Conservation (phyloP, 1,284 basidiomycete species). For the Cryptococcus wingfieldii region DNA sequence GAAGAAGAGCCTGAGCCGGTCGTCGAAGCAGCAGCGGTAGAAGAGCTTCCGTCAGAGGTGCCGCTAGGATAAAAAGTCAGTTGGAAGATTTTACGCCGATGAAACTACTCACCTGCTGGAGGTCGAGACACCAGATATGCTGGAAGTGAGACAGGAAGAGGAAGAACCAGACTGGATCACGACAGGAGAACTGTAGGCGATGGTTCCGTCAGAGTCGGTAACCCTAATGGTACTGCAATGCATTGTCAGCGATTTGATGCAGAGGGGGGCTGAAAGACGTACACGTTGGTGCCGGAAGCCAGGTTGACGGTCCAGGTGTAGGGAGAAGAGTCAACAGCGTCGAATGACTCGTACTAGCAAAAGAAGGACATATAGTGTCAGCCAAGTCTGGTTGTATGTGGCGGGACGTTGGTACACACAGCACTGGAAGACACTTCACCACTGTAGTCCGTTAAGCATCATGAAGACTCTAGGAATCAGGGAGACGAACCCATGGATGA, state of each 20-base stretch:
- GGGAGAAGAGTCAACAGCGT: conserved; percentile 51
- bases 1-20: conserved; percentile 12
- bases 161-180: conserved; percentile 54
- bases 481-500: conserved; percentile 45
- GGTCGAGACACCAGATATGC: background rate
- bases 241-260: background rate
- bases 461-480: no score
- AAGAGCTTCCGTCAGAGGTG: conserved; percentile 3
- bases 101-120: background rate
- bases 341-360: conserved; percentile 56
- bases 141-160: conserved; percentile 30
- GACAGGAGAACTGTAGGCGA: conserved; percentile 58
- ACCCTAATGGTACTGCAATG: conserved; percentile 28
- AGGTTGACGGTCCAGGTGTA: conserved; percentile 65
- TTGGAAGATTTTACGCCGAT: background rate
- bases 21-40: conserved; percentile 17
- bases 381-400: background rate
- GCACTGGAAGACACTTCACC: conserved; percentile 58
- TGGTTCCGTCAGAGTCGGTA: conserved; percentile 57
- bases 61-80: background rate
- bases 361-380: background rate
- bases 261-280: conserved; percentile 25
- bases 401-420: conserved; percentile 49
- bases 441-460: conserved; percentile 50
- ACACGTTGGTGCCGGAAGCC: conserved; percentile 57